phyloP scores from a whole-genome alignment of 164 flowering plant species.

The Piper betle region DNA sequence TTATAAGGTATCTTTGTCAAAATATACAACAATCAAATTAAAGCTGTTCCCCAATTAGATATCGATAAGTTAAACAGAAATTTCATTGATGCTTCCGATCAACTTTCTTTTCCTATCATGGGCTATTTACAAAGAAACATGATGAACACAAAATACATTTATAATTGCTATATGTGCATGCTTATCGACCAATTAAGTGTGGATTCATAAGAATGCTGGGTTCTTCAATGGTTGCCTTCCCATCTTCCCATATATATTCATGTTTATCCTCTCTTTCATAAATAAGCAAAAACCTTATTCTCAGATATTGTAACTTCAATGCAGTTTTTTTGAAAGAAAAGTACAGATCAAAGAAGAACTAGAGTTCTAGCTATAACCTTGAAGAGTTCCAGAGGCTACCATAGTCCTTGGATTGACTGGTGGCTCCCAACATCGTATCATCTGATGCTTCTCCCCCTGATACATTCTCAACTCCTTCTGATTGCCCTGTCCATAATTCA shows the following conservation, averaged over 20 bases:
- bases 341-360: no score
- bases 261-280: no score
- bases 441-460: constrained; percentile 79
- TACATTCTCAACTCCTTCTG: constrained; percentile 41
- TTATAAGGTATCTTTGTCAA: constrained; percentile 10
- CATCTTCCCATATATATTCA: no score
- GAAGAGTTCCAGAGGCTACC: constrained; percentile 84
- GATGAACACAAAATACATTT: no score
- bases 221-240: no score
- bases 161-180: no score
- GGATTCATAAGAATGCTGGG: no score
- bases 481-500: constrained; percentile 23
- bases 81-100: constrained; percentile 29
- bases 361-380: constrained; percentile 27
- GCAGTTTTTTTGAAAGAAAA: no score
- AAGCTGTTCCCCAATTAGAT: constrained; percentile 43
- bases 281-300: no score
- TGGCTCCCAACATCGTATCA: constrained; percentile 37
- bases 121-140: no score
- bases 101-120: constrained; percentile 15
- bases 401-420: constrained; percentile 22
- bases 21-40: constrained; percentile 23
- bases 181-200: no score
- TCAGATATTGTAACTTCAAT: no score
- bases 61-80: constrained; percentile 25